Percentiles rank a stretch among this genome's conserved stretches.
Evolutionary conservation across 164 flowering plant species (phyloP).

Genomic region (Nymphaea colorata): DNA sequence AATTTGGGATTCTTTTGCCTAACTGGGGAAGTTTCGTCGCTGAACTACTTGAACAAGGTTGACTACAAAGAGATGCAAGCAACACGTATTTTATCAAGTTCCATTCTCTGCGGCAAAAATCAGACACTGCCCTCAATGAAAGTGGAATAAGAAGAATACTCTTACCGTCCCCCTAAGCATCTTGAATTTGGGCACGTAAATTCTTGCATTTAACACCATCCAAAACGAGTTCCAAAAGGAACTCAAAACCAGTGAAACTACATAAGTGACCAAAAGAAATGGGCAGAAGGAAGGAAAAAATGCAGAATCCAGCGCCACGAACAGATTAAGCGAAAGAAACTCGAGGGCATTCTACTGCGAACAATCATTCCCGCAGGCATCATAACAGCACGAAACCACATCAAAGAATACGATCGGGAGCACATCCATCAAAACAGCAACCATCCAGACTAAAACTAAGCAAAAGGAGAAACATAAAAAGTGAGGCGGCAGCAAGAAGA

Average conservation of each 20-base stretch:
- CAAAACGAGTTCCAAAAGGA: neutral
- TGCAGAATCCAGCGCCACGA: neutral
- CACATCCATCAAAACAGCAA: neutral
- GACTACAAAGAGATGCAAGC: too few relatives aligned
- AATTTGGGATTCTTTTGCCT: too few relatives aligned
- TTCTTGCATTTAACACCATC: neutral
- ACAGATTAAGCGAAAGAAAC: neutral
- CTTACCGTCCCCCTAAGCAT: too few relatives aligned
- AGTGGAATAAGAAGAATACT: too few relatives aligned
- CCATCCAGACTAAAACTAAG: neutral
- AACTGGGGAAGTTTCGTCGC: too few relatives aligned
- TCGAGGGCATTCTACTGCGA: neutral
- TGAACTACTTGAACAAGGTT: too few relatives aligned
- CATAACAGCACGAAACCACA: neutral
- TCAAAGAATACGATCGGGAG: neutral
- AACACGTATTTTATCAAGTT: too few relatives aligned
- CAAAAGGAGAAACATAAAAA: neutral
- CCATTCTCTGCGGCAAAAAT: too few relatives aligned
- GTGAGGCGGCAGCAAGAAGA: neutral
- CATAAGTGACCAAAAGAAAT: neutral
- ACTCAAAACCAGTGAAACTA: neutral
- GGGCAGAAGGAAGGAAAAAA: neutral
- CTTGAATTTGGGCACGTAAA: too few relatives aligned
- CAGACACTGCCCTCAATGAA: too few relatives aligned
- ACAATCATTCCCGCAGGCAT: neutral